Conservation (phyloP, 2,329 filamentous ascomycete genomes). For the Colletotrichum shisoi region DNA sequence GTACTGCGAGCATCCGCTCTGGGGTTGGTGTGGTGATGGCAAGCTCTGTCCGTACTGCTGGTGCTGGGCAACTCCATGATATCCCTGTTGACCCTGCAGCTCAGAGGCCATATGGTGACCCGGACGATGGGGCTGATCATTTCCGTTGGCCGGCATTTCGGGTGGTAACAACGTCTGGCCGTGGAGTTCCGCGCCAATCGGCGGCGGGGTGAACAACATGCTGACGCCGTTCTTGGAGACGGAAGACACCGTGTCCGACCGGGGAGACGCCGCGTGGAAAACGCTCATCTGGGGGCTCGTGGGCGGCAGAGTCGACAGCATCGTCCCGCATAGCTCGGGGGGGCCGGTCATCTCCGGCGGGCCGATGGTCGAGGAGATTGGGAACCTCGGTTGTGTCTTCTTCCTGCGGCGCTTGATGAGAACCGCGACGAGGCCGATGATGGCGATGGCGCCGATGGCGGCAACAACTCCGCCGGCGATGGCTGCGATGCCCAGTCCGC, state of each 20-base stretch:
- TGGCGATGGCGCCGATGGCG: slow-evolving; percentile 33
- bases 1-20: slow-evolving; percentile 11
- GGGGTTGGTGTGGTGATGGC: slow-evolving; percentile 36
- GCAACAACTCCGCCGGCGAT: slow-evolving; percentile 48
- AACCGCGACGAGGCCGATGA: slow-evolving; percentile 45
- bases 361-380: slow-evolving; percentile 38
- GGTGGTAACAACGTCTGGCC: slow-evolving; percentile 39
- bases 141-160: slow-evolving; percentile 41
- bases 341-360: slow-evolving; percentile 44
- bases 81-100: slow-evolving; percentile 38
- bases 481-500: slow-evolving; percentile 44
- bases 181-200: slow-evolving; percentile 44
- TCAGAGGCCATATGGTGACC: slow-evolving; percentile 41
- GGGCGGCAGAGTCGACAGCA: slow-evolving; percentile 40
- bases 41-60: slow-evolving; percentile 36
- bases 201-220: slow-evolving; percentile 41
- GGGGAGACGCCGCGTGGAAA: slow-evolving; percentile 40
- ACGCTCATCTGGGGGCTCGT: slow-evolving; percentile 46
- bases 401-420: slow-evolving; percentile 52
- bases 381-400: slow-evolving; percentile 38
- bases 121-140: slow-evolving; percentile 39
- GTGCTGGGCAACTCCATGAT: slow-evolving; percentile 35
- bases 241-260: slow-evolving; percentile 43
- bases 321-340: slow-evolving; percentile 45
- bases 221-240: slow-evolving; percentile 41